These are phyloP conservation scores for Euphrasia confusa DNA, from an alignment of 257 asterid genomes.

Conservation along the genomic window DNA sequence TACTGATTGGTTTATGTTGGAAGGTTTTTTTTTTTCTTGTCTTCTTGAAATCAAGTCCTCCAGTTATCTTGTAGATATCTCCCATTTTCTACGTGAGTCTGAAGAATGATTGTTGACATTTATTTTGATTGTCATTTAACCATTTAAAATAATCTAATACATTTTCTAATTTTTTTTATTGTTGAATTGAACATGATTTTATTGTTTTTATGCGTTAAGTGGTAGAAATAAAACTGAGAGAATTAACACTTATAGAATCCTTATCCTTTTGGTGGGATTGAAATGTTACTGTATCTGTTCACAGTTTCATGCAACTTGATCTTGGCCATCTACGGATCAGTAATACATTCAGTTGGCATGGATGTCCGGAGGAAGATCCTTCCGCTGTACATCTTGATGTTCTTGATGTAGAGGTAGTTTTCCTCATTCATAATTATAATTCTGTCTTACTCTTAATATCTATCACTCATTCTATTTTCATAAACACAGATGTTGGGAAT, in stretches of 20 bases:
- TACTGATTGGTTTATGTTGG: background rate
- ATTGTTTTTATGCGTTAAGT: conserved; percentile 6
- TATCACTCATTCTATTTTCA: conserved; percentile 23
- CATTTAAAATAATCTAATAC: background rate
- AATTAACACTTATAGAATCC: conserved; percentile 4
- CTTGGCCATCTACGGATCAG: conserved; percentile 83
- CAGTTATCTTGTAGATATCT: conserved; percentile 14
- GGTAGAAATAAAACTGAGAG: conserved; percentile 1
- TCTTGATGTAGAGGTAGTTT: conserved; percentile 86
- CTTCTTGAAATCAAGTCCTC: conserved; percentile 9
- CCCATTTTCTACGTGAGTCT: conserved; percentile 5
- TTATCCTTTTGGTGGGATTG: background rate
- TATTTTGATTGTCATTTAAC: conserved; percentile 8
- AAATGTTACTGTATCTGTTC: conserved; percentile 21
- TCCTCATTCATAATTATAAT: conserved; percentile 16
- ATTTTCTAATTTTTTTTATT: background rate
- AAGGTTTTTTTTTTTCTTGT: background rate
- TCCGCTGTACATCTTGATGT: conserved; percentile 95
- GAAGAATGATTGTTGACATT: conserved; percentile 15
- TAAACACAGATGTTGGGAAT: conserved; percentile 74
- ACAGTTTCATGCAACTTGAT: conserved; percentile 99
- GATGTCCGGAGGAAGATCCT: conserved; percentile 78
- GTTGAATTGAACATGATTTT: conserved; percentile 11
- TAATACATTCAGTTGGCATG: conserved; percentile 86
- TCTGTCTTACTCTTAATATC: background rate